Conservation (phyloP, 345 rosid species). For the Hypericum androsaemum region DNA sequence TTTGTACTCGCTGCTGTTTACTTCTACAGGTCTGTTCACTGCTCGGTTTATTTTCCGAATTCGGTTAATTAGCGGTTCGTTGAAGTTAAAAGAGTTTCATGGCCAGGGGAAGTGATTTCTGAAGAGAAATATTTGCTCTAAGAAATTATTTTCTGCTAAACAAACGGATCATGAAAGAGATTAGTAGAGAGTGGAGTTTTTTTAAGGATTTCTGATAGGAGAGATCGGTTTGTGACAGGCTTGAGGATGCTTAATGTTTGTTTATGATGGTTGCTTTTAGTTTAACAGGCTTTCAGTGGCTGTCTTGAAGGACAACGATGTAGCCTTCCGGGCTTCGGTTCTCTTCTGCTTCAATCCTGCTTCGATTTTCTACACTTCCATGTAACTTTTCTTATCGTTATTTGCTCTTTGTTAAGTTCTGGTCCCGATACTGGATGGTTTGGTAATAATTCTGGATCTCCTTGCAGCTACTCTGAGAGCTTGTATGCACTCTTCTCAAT, state of each 20-base stretch:
- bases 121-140: too few relatives aligned
- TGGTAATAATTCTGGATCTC: slow-evolving; percentile 2
- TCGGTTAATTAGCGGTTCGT: background rate
- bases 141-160: too few relatives aligned
- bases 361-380: slow-evolving; percentile 71
- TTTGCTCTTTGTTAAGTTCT: background rate
- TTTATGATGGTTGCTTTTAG: too few relatives aligned
- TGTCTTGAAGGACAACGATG: slow-evolving; percentile 58
- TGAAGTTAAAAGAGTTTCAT: too few relatives aligned
- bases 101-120: too few relatives aligned
- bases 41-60: background rate
- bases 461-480: slow-evolving; percentile 77
- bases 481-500: slow-evolving; percentile 61
- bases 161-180: too few relatives aligned
- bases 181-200: too few relatives aligned
- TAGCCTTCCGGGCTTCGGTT: slow-evolving; percentile 56
- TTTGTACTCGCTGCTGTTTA: slow-evolving; percentile 37
- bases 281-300: slow-evolving; percentile 61
- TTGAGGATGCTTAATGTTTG: slow-evolving; percentile 11
- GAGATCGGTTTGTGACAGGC: too few relatives aligned
- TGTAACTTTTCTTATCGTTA: slow-evolving; percentile 33
- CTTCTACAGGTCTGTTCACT: slow-evolving; percentile 22
- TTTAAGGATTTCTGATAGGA: too few relatives aligned
- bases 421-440: background rate
- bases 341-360: slow-evolving; percentile 91